phyloP scores from a whole-genome alignment of 768 basidiomycete species.

The Mycena sanguinolenta region DNA sequence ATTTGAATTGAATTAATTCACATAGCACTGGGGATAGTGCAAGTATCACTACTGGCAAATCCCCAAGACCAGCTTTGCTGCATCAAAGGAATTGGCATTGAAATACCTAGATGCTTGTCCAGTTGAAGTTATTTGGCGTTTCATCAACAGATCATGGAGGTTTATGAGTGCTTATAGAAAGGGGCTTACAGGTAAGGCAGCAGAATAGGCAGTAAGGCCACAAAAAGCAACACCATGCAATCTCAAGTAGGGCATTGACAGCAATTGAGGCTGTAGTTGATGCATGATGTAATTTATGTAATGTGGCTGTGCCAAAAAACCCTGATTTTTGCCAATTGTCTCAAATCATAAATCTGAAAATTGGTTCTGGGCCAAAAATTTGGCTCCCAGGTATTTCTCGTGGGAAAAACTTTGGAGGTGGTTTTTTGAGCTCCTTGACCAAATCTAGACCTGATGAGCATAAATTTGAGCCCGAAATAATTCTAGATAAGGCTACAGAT shows the following conservation, averaged over 20 bases:
- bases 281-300: not conserved
- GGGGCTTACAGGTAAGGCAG: constrained; percentile 45
- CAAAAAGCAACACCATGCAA: constrained; percentile 42
- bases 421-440: constrained; percentile 21
- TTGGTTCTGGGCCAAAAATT: too few relatives aligned
- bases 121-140: constrained; percentile 4
- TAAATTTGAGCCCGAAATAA: constrained; percentile 16
- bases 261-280: constrained; percentile 32
- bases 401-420: constrained; percentile 28
- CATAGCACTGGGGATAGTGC: constrained; percentile 15
- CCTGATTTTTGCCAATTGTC: not conserved
- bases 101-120: constrained; percentile 20
- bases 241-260: constrained; percentile 38
- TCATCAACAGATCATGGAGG: constrained; percentile 21
- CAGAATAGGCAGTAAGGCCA: constrained; percentile 47
- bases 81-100: constrained; percentile 6
- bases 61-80: constrained; percentile 6
- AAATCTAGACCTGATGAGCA: not conserved
- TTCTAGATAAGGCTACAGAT: constrained; percentile 9
- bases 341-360: too few relatives aligned
- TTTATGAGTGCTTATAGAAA: constrained; percentile 40
- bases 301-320: constrained; percentile 30
- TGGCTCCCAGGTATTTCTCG: constrained; percentile 10
- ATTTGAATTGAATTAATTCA: not conserved
- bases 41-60: constrained; percentile 16